A percentile compares a stretch with the other conserved stretches of the same genome.
These are phyloP conservation scores for Somion occarium DNA, from an alignment of 1,284 basidiomycete genomes.

Conservation along the genomic window DNA sequence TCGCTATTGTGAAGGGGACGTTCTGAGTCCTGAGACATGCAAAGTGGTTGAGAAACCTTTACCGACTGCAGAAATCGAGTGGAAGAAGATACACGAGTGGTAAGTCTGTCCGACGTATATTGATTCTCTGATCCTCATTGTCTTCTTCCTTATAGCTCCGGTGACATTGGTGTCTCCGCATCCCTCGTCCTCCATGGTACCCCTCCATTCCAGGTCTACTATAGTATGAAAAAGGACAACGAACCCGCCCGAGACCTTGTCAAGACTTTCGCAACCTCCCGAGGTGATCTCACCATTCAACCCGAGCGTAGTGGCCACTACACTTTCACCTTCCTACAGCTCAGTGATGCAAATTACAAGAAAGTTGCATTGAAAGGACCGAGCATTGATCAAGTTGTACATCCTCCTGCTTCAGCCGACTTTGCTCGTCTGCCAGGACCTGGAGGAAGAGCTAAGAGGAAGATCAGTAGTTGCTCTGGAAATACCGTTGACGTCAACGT, in stretches of 20 bases:
- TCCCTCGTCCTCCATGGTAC: conserved; percentile 85
- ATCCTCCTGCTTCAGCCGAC: conserved; percentile 78
- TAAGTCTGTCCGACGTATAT: conserved; percentile 28
- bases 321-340: conserved; percentile 74
- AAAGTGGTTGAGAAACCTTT: conserved; percentile 69
- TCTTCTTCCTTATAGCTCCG: conserved; percentile 55
- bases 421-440: conserved; percentile 47
- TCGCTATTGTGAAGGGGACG: conserved; percentile 73
- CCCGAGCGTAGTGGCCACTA: conserved; percentile 90
- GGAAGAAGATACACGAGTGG: conserved; percentile 92
- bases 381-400: conserved; percentile 82
- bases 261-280: conserved; percentile 64
- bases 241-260: conserved; percentile 53
- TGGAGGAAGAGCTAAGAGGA: conserved; percentile 41
- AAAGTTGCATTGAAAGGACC: conserved; percentile 67
- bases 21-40: conserved; percentile 78
- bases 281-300: conserved; percentile 83
- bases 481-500: conserved; percentile 71
- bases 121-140: conserved; percentile 1
- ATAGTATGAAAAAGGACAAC: conserved; percentile 71
- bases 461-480: conserved; percentile 72
- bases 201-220: conserved; percentile 85
- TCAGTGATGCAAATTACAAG: conserved; percentile 86
- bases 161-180: conserved; percentile 89
- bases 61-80: conserved; percentile 81